Evolutionary conservation across 441 rosid species (phyloP).

Genomic region (Populus hybrid): DNA sequence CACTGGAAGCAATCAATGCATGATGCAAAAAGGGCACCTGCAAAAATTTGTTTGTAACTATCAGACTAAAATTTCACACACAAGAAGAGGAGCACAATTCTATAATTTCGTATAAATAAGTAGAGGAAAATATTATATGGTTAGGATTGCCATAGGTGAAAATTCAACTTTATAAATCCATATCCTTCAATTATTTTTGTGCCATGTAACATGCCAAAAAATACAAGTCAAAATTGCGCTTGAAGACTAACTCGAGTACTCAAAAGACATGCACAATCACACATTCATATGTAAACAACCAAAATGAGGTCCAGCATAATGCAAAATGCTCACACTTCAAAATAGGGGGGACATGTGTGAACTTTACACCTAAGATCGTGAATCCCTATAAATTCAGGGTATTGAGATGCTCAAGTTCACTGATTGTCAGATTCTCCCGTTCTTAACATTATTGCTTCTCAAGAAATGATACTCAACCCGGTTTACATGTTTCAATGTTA

Average conservation of each 20-base stretch:
- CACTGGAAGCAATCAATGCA: conserved; percentile 7
- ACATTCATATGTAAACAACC: neutral
- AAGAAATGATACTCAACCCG: neutral
- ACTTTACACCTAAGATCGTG: neutral
- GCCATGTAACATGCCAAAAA: neutral
- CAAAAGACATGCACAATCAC: neutral
- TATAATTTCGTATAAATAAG: neutral
- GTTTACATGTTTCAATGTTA: neutral
- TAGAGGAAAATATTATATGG: neutral
- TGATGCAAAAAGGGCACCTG: conserved; percentile 7
- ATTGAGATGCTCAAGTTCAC: neutral
- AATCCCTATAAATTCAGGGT: neutral
- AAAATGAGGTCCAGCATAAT: neutral
- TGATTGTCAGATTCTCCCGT: neutral
- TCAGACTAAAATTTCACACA: neutral
- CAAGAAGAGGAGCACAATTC: neutral
- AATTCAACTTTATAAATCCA: neutral
- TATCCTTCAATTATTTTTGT: neutral
- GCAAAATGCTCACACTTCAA: neutral
- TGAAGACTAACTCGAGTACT: neutral
- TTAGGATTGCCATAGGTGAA: neutral
- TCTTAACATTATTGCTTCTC: neutral
- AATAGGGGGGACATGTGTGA: neutral
- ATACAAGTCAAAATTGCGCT: neutral
- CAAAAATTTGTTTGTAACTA: neutral